Evolutionary conservation across 495 filamentous ascomycete genomes (phyloP).

Genomic region (Aspergillus ellipticus): DNA sequence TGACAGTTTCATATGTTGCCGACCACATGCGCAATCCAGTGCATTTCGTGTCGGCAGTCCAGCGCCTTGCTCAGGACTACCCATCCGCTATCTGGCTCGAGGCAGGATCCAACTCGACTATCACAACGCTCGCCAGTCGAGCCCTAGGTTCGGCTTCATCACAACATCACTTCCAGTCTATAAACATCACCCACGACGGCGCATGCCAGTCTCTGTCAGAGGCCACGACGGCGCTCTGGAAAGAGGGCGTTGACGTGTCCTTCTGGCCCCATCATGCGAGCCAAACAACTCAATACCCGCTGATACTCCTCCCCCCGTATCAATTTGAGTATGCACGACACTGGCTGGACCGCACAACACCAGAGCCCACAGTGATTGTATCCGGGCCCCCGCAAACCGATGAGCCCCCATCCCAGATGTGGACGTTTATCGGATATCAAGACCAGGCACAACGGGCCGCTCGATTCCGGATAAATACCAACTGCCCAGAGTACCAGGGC

Average conservation of each 20-base stretch:
- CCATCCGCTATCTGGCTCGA: constrained; percentile 42
- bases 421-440: too few species aligned
- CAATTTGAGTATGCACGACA: constrained; percentile 47
- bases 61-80: constrained; percentile 33
- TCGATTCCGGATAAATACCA: too few species aligned
- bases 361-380: too few species aligned
- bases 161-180: constrained; percentile 32
- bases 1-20: constrained; percentile 15
- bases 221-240: constrained; percentile 46
- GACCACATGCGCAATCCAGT: constrained; percentile 49
- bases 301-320: constrained; percentile 45
- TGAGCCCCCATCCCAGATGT: neutral
- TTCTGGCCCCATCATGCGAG: constrained; percentile 46
- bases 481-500: too few species aligned
- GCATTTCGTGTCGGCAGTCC: constrained; percentile 45
- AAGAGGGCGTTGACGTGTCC: constrained; percentile 26
- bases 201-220: constrained; percentile 24
- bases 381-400: neutral
- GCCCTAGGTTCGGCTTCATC: constrained; percentile 14
- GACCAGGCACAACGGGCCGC: too few species aligned
- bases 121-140: constrained; percentile 41
- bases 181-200: constrained; percentile 34
- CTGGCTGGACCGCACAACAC: constrained; percentile 25
- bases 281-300: constrained; percentile 32
- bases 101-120: constrained; percentile 44